These are phyloP conservation scores for Cladosporium sp. DNA, from an alignment of 2,329 filamentous ascomycete genomes.

Conservation along the genomic window DNA sequence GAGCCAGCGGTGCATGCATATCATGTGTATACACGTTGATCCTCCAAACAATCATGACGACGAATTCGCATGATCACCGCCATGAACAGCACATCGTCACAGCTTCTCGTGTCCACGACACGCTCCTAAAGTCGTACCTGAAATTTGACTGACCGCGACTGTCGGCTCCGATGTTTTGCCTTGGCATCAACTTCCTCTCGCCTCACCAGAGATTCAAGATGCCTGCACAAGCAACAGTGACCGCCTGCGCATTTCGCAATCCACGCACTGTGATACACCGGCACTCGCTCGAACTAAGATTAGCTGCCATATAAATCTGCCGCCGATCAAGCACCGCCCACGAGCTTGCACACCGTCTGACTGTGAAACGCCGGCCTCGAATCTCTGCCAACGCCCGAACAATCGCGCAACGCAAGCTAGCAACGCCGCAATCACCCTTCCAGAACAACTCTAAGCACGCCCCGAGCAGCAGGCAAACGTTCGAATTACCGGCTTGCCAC, in stretches of 20 bases:
- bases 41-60: neutral
- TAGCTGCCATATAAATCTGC: slow-evolving; percentile 1
- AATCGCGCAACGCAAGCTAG: neutral
- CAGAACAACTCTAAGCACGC: slow-evolving; percentile 10
- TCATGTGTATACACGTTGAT: neutral
- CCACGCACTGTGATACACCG: slow-evolving; percentile 1
- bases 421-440: slow-evolving; percentile 4
- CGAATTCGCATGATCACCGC: neutral
- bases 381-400: neutral
- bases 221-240: neutral
- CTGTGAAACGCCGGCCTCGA: slow-evolving; percentile 8
- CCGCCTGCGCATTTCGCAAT: neutral
- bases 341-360: neutral
- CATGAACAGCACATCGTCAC: neutral
- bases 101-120: neutral
- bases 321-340: slow-evolving; percentile 3
- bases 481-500: neutral
- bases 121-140: neutral
- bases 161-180: slow-evolving; percentile 10
- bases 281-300: neutral
- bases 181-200: slow-evolving; percentile 9
- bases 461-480: no score
- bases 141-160: neutral
- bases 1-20: neutral
- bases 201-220: slow-evolving; percentile 7